Evolutionary conservation across 1,284 basidiomycete genomes (phyloP), one percentile per base, ranked within the genome.

Genomic region (Heterobasidion occidentale): DNA sequence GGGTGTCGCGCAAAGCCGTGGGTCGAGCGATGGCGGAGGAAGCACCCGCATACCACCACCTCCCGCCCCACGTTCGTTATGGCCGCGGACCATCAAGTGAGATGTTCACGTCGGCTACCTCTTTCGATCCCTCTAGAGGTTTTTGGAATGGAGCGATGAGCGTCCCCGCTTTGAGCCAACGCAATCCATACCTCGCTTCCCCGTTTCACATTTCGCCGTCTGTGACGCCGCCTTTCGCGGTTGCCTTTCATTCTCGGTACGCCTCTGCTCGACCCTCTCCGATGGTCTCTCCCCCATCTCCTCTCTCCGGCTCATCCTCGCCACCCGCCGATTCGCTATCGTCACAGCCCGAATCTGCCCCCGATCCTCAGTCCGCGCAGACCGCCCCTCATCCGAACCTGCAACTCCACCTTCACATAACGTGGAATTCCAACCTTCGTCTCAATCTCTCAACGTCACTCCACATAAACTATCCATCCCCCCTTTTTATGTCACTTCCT

Each of bases 401-500:
- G 36, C 90, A 91, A 66, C 68, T 90, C 19, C 89, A 92, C 65
- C 72, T 92, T 6, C 83, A 85, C 65, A 74, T 91, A 46, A 78
- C 80, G 50, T 90, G 88, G 86, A 78, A 85, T 56, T 89, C 90
- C 12, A 83, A 92, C 68, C 74, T 92, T 3, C 87, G 89, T 19
- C 76, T 92, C 61, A 90, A 89, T 2, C 79, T 99, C 60, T 84
- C 87, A n/a, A 98, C 96, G 0, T 93, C 91, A 9, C 80, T 99
- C 17, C 83, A 94, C 61, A 94, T 99, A 70, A 98, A 98, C 74
- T 97, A 98, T 69, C 95, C 96, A 1, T 91, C 91, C 0, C 84
- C 88, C 0, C 83, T 89, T 65, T 98, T 99, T 78, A 98, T 99
- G 94, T 86, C 89, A 7, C 79, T 99, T 17, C 97, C 97, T 2